Evolutionary conservation across 1,139 yeast species (phyloP).

Genomic region (Diutina neorugosa): DNA sequence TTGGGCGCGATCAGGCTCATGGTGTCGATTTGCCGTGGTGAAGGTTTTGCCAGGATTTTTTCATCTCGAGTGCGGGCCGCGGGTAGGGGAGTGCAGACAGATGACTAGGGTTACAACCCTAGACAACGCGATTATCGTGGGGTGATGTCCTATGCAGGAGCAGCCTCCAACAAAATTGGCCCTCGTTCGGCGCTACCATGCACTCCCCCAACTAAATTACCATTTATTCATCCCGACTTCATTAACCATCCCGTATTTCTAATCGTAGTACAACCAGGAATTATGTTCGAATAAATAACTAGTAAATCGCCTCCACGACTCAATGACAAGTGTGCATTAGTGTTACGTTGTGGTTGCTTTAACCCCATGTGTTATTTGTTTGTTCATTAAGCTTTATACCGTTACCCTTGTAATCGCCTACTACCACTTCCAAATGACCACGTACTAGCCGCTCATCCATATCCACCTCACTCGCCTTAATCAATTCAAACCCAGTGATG

Average conservation of each 20-base stretch:
- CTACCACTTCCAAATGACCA: background rate
- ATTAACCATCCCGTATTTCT: too few species aligned
- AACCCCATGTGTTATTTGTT: too few species aligned
- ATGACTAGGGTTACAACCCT: background rate
- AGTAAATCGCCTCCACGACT: too few species aligned
- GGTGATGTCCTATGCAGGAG: background rate
- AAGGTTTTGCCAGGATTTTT: background rate
- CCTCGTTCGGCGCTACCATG: background rate
- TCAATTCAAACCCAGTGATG: background rate
- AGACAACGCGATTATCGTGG: background rate
- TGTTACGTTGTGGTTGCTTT: too few species aligned
- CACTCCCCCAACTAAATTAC: background rate
- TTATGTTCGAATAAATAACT: too few species aligned
- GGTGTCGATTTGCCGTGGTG: conserved; percentile 4
- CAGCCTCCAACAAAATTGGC: background rate
- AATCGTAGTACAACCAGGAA: too few species aligned
- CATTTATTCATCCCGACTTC: too few species aligned
- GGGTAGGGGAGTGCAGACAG: background rate
- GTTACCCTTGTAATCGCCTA: background rate
- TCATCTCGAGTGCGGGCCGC: background rate
- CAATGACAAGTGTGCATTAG: too few species aligned
- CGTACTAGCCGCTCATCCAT: background rate
- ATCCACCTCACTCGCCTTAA: background rate
- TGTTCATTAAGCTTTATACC: too few species aligned
- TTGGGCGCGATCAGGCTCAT: conserved; percentile 46